phyloP scores from a whole-genome alignment of 768 basidiomycete species.

The Leucosporidium creatinivorum region DNA sequence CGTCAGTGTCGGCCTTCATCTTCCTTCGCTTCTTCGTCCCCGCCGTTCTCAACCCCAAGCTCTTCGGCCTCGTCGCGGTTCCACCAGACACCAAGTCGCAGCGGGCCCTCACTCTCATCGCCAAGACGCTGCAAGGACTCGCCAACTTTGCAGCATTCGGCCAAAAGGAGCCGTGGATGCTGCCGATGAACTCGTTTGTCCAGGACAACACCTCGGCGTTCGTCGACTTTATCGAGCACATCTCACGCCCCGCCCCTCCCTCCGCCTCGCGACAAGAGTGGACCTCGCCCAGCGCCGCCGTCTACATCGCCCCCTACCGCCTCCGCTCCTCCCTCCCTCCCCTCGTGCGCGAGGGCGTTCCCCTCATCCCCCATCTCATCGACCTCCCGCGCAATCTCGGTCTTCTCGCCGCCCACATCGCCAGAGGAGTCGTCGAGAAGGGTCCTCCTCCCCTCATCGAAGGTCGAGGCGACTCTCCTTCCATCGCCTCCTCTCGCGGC shows the following conservation, averaged over 20 bases:
- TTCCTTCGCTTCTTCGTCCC: slow-evolving; percentile 86
- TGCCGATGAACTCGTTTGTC: slow-evolving; percentile 66
- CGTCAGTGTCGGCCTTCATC: slow-evolving; percentile 80
- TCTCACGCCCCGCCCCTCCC: slow-evolving; percentile 32
- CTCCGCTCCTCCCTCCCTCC: slow-evolving; percentile 20
- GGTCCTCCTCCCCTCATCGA: slow-evolving; percentile 47
- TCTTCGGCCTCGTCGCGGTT: slow-evolving; percentile 63
- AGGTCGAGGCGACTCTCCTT: slow-evolving; percentile 11
- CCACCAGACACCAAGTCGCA: slow-evolving; percentile 43
- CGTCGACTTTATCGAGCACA: slow-evolving; percentile 57
- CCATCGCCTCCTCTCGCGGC: slow-evolving; percentile 5
- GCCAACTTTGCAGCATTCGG: slow-evolving; percentile 56
- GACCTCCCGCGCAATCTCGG: slow-evolving; percentile 75
- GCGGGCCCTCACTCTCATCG: slow-evolving; percentile 73
- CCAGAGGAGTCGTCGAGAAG: slow-evolving; percentile 53
- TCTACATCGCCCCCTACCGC: slow-evolving; percentile 27
- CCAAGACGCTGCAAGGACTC: slow-evolving; percentile 80
- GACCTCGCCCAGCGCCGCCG: slow-evolving; percentile 27
- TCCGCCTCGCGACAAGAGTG: slow-evolving; percentile 21
- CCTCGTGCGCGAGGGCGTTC: slow-evolving; percentile 52
- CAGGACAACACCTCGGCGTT: slow-evolving; percentile 58
- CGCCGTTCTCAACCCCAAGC: slow-evolving; percentile 77
- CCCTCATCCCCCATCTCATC: slow-evolving; percentile 60
- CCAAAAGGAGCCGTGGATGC: slow-evolving; percentile 70
- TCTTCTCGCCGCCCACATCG: slow-evolving; percentile 65